Percentiles rank a stretch among this genome's conserved stretches.
Conservation (phyloP, 768 basidiomycete species). For the Russula sp. region DNA sequence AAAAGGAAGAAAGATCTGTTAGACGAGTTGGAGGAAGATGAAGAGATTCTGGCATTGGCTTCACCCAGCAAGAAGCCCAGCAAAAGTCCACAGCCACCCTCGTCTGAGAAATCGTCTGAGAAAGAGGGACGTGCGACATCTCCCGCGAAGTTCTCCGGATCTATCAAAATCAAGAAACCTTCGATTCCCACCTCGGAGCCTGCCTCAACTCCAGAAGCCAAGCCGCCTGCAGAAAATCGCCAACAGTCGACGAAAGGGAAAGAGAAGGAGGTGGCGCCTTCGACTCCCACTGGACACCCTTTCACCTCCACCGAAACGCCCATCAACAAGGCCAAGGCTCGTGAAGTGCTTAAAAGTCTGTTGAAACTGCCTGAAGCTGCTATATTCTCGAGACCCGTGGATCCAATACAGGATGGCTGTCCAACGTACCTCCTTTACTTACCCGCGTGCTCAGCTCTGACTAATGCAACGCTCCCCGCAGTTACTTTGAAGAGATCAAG, state of each 20-base stretch:
- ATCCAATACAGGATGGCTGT: slow-evolving; percentile 77
- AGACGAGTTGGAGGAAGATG: slow-evolving; percentile 40
- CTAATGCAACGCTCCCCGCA: slow-evolving; percentile 31
- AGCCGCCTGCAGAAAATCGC: slow-evolving; percentile 27
- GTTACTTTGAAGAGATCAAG: slow-evolving; percentile 87
- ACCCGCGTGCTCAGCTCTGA: background rate
- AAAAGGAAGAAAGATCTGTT: slow-evolving; percentile 49
- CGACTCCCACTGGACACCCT: slow-evolving; percentile 32
- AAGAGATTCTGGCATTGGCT: slow-evolving; percentile 58
- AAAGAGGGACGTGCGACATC: slow-evolving; percentile 16
- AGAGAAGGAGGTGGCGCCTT: slow-evolving; percentile 49
- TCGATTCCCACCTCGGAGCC: slow-evolving; percentile 4
- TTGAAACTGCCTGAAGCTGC: slow-evolving; percentile 56
- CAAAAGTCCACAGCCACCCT: slow-evolving; percentile 23
- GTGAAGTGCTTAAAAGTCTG: slow-evolving; percentile 57
- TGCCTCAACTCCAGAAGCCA: slow-evolving; percentile 5
- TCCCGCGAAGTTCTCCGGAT: slow-evolving; percentile 12
- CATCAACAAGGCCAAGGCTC: slow-evolving; percentile 80
- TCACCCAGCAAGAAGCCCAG: slow-evolving; percentile 55
- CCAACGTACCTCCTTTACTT: slow-evolving; percentile 63
- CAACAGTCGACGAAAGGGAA: slow-evolving; percentile 41
- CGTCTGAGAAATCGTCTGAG: slow-evolving; percentile 23
- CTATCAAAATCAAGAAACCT: slow-evolving; percentile 22
- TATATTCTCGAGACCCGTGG: slow-evolving; percentile 79
- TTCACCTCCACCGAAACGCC: slow-evolving; percentile 37